These are phyloP conservation scores for Neurospora hispaniola DNA, from an alignment of 495 filamentous ascomycete genomes.

Conservation along the genomic window DNA sequence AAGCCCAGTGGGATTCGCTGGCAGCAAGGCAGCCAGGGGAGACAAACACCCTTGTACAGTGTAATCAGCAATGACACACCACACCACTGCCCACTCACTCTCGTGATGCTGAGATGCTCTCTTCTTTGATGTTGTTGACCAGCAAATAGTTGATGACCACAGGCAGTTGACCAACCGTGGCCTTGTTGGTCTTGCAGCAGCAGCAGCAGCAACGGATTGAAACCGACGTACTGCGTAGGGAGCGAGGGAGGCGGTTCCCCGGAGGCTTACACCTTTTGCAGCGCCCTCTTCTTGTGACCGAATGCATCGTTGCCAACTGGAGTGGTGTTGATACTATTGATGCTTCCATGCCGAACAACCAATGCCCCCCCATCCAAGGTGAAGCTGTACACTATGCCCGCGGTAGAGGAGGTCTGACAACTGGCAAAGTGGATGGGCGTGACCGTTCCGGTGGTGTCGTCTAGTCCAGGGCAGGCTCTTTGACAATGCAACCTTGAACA, in stretches of 20 bases:
- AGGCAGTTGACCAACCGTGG: neutral
- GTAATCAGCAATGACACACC: neutral
- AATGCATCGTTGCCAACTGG: neutral
- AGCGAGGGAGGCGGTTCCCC: neutral
- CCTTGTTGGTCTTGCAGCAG: neutral
- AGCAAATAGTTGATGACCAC: neutral
- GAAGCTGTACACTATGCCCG: neutral
- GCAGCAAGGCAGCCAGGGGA: constrained; percentile 7
- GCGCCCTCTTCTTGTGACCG: neutral
- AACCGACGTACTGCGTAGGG: neutral
- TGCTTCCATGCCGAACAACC: neutral
- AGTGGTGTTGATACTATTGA: neutral
- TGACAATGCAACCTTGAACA: neutral
- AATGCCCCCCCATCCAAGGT: neutral
- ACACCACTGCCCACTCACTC: neutral
- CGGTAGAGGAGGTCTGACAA: neutral
- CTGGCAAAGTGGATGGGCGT: neutral
- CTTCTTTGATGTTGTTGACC: neutral
- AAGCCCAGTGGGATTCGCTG: constrained; percentile 9
- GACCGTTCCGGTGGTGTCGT: neutral
- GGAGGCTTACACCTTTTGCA: neutral
- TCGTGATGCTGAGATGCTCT: neutral
- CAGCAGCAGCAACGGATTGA: neutral
- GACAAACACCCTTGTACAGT: neutral
- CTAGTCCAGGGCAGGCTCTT: neutral